Percentiles rank a stretch among this genome's conserved stretches.
These are phyloP conservation scores for Suaeda aralocaspica DNA, from an alignment of 148 eudicot species.

Conservation along the genomic window DNA sequence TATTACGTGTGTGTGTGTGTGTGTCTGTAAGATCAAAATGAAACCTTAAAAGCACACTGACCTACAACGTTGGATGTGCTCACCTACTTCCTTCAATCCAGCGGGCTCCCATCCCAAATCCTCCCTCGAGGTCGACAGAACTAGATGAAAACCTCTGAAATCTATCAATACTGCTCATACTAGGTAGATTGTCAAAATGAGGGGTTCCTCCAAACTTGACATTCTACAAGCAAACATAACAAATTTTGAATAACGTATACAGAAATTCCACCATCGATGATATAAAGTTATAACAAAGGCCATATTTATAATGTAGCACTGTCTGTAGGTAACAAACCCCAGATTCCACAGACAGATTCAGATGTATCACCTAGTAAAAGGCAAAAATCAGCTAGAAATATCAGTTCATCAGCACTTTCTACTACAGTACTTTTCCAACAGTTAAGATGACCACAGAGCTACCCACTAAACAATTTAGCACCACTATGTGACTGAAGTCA, in stretches of 20 bases:
- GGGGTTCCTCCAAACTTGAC: constrained; percentile 95
- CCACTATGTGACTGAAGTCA: neutral
- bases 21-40: neutral
- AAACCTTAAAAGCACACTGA: constrained; percentile 23
- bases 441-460: neutral
- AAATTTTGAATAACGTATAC: neutral
- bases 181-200: constrained; percentile 76
- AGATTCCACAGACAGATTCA: neutral
- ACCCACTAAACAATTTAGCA: neutral
- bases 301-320: neutral
- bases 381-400: neutral
- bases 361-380: neutral
- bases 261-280: neutral
- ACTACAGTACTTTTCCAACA: no score
- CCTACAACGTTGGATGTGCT: constrained; percentile 84
- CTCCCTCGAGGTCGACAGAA: constrained; percentile 69
- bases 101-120: constrained; percentile 61
- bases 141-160: constrained; percentile 65
- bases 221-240: constrained; percentile 32
- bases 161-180: constrained; percentile 66
- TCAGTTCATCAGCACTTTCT: no score
- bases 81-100: constrained; percentile 83
- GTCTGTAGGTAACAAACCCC: no score
- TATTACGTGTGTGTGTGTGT: no score
- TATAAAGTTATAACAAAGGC: neutral